Conservation (phyloP, 1,139 yeast genomes). For the Kluyveromyces sp. region DNA sequence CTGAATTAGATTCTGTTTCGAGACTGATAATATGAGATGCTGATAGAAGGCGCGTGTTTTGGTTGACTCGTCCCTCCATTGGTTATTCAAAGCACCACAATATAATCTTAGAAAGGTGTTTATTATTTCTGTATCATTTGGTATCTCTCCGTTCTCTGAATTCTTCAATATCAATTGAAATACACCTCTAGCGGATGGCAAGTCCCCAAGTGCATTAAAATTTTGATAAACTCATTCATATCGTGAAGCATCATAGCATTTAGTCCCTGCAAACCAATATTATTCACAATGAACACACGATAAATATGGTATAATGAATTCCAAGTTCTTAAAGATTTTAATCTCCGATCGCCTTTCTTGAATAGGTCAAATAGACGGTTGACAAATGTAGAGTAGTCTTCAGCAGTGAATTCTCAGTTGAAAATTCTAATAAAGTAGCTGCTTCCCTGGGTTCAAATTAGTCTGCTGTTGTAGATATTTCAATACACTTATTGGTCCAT, state of each 20-base stretch:
- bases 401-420: slow-evolving; percentile 5
- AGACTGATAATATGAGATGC: neutral
- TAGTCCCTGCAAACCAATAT: slow-evolving; percentile 2
- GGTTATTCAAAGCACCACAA: slow-evolving; percentile 20
- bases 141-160: slow-evolving; percentile 9
- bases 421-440: neutral
- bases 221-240: slow-evolving; percentile 18
- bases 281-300: slow-evolving; percentile 6
- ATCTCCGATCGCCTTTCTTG: slow-evolving; percentile 4
- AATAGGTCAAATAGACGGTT: slow-evolving; percentile 10
- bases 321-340: neutral
- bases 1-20: neutral
- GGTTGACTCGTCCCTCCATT: slow-evolving; percentile 11
- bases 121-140: slow-evolving; percentile 16
- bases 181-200: slow-evolving; percentile 21
- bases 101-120: slow-evolving; percentile 17
- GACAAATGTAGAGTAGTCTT: slow-evolving; percentile 12
- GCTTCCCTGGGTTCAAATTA: neutral
- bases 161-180: slow-evolving; percentile 14
- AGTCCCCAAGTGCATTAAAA: slow-evolving; percentile 17
- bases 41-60: neutral
- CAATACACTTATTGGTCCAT: neutral
- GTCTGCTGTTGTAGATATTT: neutral
- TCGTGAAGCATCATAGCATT: slow-evolving; percentile 18
- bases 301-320: slow-evolving; percentile 12